Evolutionary conservation across 2,329 filamentous ascomycete species (phyloP).

Genomic region (Fusarium pilosicola): DNA sequence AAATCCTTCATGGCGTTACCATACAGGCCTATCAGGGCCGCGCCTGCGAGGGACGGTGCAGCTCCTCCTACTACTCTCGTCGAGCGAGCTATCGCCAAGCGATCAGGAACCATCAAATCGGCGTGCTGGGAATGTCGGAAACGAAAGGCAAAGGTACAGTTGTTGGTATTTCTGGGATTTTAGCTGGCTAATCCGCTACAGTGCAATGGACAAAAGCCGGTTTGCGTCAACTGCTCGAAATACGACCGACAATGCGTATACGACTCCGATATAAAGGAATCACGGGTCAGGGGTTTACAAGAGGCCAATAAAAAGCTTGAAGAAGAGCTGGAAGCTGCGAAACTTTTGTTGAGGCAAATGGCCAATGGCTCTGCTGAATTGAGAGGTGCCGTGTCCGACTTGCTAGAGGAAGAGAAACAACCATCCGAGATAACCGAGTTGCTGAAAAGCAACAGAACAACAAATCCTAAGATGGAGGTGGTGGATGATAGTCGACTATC

Average conservation of each 20-base stretch:
- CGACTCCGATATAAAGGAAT: background rate
- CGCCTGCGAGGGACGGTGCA: background rate
- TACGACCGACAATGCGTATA: background rate
- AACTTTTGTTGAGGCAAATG: background rate
- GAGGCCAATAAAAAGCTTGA: background rate
- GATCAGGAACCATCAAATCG: background rate
- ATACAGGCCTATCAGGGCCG: constrained; percentile 3
- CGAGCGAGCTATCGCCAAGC: background rate
- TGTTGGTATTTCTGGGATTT: fast-evolving
- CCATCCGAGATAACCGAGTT: background rate
- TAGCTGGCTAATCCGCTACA: fast-evolving
- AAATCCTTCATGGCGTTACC: background rate
- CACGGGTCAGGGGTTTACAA: fast-evolving
- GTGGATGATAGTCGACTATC: background rate
- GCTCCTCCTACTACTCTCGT: background rate
- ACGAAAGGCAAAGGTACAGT: constrained; percentile 6
- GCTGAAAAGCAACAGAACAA: fast-evolving
- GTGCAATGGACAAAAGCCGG: constrained; percentile 10
- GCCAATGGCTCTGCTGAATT: background rate
- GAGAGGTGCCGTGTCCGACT: background rate
- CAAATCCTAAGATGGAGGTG: fast-evolving
- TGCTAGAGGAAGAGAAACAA: background rate
- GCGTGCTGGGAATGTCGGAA: constrained; percentile 14
- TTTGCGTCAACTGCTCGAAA: constrained; percentile 4
- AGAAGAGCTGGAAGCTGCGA: background rate